Conservation (phyloP, 768 basidiomycete species). For the Trametes gibbosa region DNA sequence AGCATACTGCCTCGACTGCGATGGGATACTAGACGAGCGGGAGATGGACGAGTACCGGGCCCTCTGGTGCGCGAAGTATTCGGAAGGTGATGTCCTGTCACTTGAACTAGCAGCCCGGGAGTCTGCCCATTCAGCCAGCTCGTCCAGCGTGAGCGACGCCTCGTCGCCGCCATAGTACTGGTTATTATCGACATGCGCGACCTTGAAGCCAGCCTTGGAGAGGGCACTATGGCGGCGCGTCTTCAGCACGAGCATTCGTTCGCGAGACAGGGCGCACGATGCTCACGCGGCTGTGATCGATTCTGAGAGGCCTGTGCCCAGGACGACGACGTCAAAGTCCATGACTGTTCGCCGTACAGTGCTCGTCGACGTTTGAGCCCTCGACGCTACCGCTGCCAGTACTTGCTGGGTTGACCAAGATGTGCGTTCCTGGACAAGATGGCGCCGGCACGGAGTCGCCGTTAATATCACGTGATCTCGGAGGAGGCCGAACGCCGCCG, state of each 20-base stretch:
- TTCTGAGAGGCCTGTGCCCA: constrained; percentile 81
- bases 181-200: constrained; percentile 86
- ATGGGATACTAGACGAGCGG: constrained; percentile 39
- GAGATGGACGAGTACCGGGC: constrained; percentile 42
- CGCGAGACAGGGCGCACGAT: constrained; percentile 5
- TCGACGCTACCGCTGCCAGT: no score
- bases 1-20: constrained; percentile 72
- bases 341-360: constrained; percentile 19
- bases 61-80: constrained; percentile 30
- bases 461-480: constrained; percentile 4
- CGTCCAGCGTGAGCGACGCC: constrained; percentile 79
- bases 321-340: constrained; percentile 64
- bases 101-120: constrained; percentile 24
- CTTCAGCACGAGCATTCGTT: constrained; percentile 10
- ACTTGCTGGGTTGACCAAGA: neutral
- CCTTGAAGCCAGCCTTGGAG: constrained; percentile 81
- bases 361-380: no score
- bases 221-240: constrained; percentile 59
- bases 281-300: constrained; percentile 89
- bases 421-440: neutral
- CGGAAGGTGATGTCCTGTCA: constrained; percentile 4
- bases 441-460: neutral
- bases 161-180: constrained; percentile 82
- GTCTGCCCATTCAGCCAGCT: constrained; percentile 71
- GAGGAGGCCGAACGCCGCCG: neutral